A percentile compares a stretch with the other conserved stretches of the same genome.
Conservation (phyloP, 352 stramenopile genomes). For the Pythium monospermum region DNA sequence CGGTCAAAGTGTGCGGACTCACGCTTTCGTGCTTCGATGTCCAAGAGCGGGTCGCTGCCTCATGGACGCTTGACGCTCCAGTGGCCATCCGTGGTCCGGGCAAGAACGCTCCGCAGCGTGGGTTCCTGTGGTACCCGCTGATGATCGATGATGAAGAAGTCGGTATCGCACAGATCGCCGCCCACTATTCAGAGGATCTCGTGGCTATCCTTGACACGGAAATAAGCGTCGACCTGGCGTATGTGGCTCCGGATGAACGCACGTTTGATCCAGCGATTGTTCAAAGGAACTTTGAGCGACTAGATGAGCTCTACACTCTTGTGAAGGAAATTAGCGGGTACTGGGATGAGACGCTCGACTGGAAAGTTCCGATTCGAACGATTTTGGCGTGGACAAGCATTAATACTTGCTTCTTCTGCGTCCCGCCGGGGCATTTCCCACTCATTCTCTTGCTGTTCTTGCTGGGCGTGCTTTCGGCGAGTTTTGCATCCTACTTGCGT, state of each 20-base stretch:
- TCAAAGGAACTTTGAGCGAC: slow-evolving; percentile 32
- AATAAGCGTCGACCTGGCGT: slow-evolving; percentile 20
- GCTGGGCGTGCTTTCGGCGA: slow-evolving; percentile 6
- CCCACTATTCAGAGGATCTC: slow-evolving; percentile 25
- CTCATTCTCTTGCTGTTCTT: background rate
- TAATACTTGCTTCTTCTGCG: slow-evolving; percentile 15
- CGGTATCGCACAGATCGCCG: slow-evolving; percentile 22
- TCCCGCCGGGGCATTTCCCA: slow-evolving; percentile 18
- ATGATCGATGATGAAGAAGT: slow-evolving; percentile 26
- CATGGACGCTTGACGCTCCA: slow-evolving; percentile 22
- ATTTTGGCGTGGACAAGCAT: slow-evolving; percentile 18
- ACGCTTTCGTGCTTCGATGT: slow-evolving; percentile 26
- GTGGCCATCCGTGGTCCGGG: slow-evolving; percentile 19
- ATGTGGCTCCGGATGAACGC: slow-evolving; percentile 24
- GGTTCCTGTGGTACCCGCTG: slow-evolving; percentile 24
- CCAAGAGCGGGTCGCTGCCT: slow-evolving; percentile 19
- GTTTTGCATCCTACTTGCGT: slow-evolving; percentile 8
- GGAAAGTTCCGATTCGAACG: slow-evolving; percentile 22
- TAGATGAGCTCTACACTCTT: slow-evolving; percentile 23
- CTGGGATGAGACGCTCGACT: slow-evolving; percentile 27
- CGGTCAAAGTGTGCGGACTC: slow-evolving; percentile 5
- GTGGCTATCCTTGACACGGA: slow-evolving; percentile 13
- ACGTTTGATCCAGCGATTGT: slow-evolving; percentile 29
- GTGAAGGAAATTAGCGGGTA: slow-evolving; percentile 14
- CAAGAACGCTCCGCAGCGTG: slow-evolving; percentile 5